These are phyloP conservation scores for Chlamydomonas reinhardtii DNA, from an alignment of 163 green algal species.

Conservation along the genomic window DNA sequence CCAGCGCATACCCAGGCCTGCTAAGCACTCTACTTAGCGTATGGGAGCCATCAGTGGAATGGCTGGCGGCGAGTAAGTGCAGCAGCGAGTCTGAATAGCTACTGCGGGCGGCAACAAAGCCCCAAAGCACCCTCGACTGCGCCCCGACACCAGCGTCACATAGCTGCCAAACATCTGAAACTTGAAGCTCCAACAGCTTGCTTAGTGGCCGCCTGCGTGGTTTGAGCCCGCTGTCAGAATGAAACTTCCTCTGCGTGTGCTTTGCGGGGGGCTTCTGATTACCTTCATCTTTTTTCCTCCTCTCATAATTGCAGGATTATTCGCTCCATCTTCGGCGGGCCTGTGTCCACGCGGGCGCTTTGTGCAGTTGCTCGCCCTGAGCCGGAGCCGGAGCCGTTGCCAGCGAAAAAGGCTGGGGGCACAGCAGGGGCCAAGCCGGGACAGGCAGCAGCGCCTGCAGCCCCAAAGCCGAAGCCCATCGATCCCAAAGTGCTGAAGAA, in stretches of 20 bases:
- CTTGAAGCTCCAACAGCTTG: too few relatives aligned
- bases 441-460: background rate
- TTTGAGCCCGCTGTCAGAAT: background rate
- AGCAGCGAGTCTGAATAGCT: too few relatives aligned
- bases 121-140: too few relatives aligned
- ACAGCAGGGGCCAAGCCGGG: background rate
- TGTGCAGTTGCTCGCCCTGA: slow-evolving; percentile 13
- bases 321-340: slow-evolving; percentile 48
- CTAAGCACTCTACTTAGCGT: background rate
- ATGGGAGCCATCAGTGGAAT: slow-evolving; percentile 33
- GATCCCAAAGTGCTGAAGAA: slow-evolving; percentile 42
- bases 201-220: too few relatives aligned
- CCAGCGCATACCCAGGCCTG: too few relatives aligned
- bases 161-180: too few relatives aligned
- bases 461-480: slow-evolving; percentile 36
- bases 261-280: background rate
- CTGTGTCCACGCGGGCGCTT: slow-evolving; percentile 41
- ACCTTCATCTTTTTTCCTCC: too few relatives aligned
- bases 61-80: slow-evolving; percentile 44
- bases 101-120: too few relatives aligned
- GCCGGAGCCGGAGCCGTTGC: slow-evolving; percentile 16
- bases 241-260: background rate
- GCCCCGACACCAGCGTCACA: too few relatives aligned
- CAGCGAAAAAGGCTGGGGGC: background rate
- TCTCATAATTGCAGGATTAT: background rate